These are phyloP conservation scores for Plasmodium vivax DNA, from an alignment of 169 alveolate species.

Conservation along the genomic window DNA sequence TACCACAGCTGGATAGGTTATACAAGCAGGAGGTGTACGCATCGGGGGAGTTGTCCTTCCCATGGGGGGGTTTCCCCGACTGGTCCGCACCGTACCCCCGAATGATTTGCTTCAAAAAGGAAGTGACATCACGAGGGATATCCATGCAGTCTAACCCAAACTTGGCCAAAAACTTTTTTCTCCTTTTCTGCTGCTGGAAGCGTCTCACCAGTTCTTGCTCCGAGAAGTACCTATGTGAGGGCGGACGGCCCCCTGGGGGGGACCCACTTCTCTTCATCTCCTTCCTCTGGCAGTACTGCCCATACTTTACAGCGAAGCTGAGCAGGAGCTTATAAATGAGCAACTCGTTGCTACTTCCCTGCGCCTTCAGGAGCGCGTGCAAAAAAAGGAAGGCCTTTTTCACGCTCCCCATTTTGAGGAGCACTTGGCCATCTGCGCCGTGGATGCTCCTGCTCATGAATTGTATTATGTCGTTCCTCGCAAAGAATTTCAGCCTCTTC, in stretches of 20 bases:
- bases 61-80: not conserved
- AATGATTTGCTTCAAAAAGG: slow-evolving; percentile 15
- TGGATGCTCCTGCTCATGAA: slow-evolving; percentile 37
- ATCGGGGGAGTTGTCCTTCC: not conserved
- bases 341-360: not conserved
- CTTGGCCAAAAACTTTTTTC: slow-evolving; percentile 18
- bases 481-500: slow-evolving; percentile 15
- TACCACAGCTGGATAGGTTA: not conserved
- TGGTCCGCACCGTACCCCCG: not conserved
- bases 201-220: slow-evolving; percentile 10
- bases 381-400: not conserved
- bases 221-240: not conserved
- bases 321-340: slow-evolving; percentile 22
- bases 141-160: slow-evolving; percentile 18
- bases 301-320: slow-evolving; percentile 23
- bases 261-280: slow-evolving; percentile 4
- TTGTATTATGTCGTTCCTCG: slow-evolving; percentile 62
- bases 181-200: not conserved
- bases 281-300: slow-evolving; percentile 14
- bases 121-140: not conserved
- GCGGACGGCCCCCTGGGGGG: not conserved
- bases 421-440: not conserved
- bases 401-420: slow-evolving; percentile 27
- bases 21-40: not conserved
- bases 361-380: not conserved